Evolutionary conservation across 2,329 filamentous ascomycete species (phyloP), one percentile per base, ranked within the genome.

Genomic region (Pseudocercospora eumusae): DNA sequence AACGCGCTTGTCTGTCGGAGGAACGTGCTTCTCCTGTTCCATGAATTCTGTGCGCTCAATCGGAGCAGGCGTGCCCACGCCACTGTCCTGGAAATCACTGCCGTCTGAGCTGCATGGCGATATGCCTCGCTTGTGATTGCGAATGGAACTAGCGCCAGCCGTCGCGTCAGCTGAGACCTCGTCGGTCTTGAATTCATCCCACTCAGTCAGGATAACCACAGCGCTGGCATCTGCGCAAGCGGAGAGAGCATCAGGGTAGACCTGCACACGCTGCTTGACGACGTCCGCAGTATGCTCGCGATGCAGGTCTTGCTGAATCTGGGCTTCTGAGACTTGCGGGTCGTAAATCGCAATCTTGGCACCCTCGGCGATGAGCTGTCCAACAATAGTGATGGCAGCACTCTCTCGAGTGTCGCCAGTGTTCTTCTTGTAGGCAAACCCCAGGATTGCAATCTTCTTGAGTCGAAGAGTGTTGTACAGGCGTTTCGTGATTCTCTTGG

Each of bases 361-460:
- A 0, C 82, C 80, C 72, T 92, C 88, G 64, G 86, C 83, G 9
- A 89, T 78, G 20, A 92, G 78, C 11, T 82, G 82, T 66, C 83
- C 84, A 74, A 91, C 85, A 65, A 91, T 84, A 67, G 87, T 86
- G 21, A 90, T 81, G 0, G 88, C 87, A 0, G 88, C 85, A 47
- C 85, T 86, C 73, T 92, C 89, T 40, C 90, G 83, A 4, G 88
- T 90, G 72, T 93, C 90, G 21, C 84, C 85, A 0, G 90, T 93
- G 74, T 91, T 84, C 76, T 90, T 89, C 81, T 93, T 93, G 78
- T 91, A 93, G 8, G 89, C 87, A 68, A 88, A 92, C 3, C 90
- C 90, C 5, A 93, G 81, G 1, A 93, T 79, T 2, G 87, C 74
- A 28, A 92, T 79, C 76, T 90, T 91, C 79, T 91, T 91, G 62